These are phyloP conservation scores for Firmiana major DNA, from an alignment of 345 rosid genomes.

Conservation along the genomic window DNA sequence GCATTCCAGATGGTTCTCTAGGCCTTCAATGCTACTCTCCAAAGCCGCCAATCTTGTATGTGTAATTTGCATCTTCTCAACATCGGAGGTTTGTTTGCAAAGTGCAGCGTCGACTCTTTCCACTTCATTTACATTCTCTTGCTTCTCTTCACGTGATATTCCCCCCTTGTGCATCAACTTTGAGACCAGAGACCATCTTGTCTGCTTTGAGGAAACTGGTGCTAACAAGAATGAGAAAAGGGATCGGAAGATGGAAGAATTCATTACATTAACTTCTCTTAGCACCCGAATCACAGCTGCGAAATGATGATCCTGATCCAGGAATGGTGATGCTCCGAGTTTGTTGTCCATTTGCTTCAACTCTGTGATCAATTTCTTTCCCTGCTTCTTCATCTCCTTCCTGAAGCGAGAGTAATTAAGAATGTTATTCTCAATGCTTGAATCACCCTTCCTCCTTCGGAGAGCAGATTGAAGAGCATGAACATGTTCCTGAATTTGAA, in stretches of 20 bases:
- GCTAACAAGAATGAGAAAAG: slow-evolving; percentile 41
- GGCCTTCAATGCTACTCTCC: slow-evolving; percentile 38
- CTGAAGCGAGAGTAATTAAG: slow-evolving; percentile 34
- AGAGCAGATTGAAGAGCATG: slow-evolving; percentile 54
- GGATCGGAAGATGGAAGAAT: slow-evolving; percentile 38
- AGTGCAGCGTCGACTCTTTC: slow-evolving; percentile 38
- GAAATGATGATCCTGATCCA: slow-evolving; percentile 34
- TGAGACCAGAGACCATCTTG: slow-evolving; percentile 47
- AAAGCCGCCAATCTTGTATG: slow-evolving; percentile 40
- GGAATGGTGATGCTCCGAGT: slow-evolving; percentile 5
- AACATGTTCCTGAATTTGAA: slow-evolving; percentile 45
- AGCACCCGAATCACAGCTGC: slow-evolving; percentile 38
- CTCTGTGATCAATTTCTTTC: slow-evolving; percentile 34
- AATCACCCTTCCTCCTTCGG: slow-evolving; percentile 48
- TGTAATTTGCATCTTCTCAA: slow-evolving; percentile 28
- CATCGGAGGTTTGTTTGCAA: background rate
- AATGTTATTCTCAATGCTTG: slow-evolving; percentile 25
- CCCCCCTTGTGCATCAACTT: slow-evolving; percentile 39
- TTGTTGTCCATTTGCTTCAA: slow-evolving; percentile 51
- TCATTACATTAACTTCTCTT: slow-evolving; percentile 36
- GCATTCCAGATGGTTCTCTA: slow-evolving; percentile 53
- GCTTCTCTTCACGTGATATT: slow-evolving; percentile 32
- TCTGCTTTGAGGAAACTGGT: slow-evolving; percentile 31
- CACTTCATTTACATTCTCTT: slow-evolving; percentile 35
- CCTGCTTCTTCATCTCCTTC: slow-evolving; percentile 55